Percentiles rank a stretch among this genome's conserved stretches.
Conservation (phyloP, 2,329 filamentous ascomycete genomes). For the Samsoniella hepiali region DNA sequence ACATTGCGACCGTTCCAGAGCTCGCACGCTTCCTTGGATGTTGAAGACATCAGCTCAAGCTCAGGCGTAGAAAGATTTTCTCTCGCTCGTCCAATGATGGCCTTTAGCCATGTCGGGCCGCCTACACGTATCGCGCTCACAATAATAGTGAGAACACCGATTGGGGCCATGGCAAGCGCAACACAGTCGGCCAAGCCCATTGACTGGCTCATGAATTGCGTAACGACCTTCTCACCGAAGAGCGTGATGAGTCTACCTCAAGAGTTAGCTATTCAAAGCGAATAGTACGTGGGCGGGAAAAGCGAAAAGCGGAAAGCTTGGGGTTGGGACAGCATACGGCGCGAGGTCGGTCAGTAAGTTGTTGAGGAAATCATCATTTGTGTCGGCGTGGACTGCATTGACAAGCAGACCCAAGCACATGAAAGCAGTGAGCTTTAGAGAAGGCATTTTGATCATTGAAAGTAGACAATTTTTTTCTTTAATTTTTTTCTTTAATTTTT, state of each 20-base stretch:
- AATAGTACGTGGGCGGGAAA: no score
- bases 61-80: constrained; percentile 41
- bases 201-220: constrained; percentile 46
- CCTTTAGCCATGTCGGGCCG: constrained; percentile 40
- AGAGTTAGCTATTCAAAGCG: not conserved
- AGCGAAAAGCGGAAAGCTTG: no score
- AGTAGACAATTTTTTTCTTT: no score
- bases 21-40: constrained; percentile 43
- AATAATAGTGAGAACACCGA: constrained; percentile 43
- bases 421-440: no score
- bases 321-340: no score
- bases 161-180: constrained; percentile 44
- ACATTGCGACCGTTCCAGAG: constrained; percentile 42
- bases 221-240: constrained; percentile 46
- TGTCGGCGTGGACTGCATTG: no score
- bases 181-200: constrained; percentile 40
- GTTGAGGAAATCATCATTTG: no score
- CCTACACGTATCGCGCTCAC: constrained; percentile 44
- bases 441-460: no score
- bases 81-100: constrained; percentile 43
- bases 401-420: no score
- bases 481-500: no score
- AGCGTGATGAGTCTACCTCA: constrained; percentile 22
- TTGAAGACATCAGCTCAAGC: constrained; percentile 44
- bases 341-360: no score